Base-by-base conservation (phyloP, 1,139 yeast genomes). In the Yamadazyma atlantica region DNA sequence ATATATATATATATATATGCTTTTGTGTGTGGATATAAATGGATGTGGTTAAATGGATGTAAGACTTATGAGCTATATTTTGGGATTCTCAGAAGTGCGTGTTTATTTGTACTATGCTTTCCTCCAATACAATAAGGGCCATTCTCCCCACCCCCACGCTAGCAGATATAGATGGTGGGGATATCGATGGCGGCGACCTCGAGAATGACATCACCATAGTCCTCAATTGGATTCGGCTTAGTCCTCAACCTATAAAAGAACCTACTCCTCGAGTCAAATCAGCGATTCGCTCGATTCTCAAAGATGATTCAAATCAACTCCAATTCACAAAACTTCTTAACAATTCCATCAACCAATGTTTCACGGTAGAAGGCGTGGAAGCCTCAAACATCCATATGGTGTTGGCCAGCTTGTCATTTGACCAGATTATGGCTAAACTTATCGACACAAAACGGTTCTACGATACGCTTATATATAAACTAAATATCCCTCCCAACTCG, bases 121-220 rank as follows among this genome's bases (percentile, higher is more conserved):
- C 21, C 12, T 8, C 19, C 6, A 12, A 33, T 19, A 12, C 31
- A 18, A 35, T 39, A 14, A 30, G 39, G 9, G 21, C 44, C 8
- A 40, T 48, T 10, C 21, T 48, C 14, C 48, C 47, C 12, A 29
- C 35, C 3, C 40, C 41, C 12, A 37, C 56, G 25, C 35, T 47
- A 4, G 42, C 47, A 13, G 45, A 51, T 29, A 30, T 46, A 11
- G 23, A 27, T 15, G 42, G 21, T 4, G 42, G 48, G 14, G 45
- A 50, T 32, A 32, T 46, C 10, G 19, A 27, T 15, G 42, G 21
- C 29, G 49, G 53, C 12, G 74, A 70, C 26, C 51, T 63, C n/a
- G 75, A 71, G 42, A 70, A 68, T 44, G 78, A 72, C 43, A 54
- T 69, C 10, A 60, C 61, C 24, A 55, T 64, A 28, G 53, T 71